Conservation (phyloP, 139 green algal species). For the Mesotaenium endlicherianum region DNA sequence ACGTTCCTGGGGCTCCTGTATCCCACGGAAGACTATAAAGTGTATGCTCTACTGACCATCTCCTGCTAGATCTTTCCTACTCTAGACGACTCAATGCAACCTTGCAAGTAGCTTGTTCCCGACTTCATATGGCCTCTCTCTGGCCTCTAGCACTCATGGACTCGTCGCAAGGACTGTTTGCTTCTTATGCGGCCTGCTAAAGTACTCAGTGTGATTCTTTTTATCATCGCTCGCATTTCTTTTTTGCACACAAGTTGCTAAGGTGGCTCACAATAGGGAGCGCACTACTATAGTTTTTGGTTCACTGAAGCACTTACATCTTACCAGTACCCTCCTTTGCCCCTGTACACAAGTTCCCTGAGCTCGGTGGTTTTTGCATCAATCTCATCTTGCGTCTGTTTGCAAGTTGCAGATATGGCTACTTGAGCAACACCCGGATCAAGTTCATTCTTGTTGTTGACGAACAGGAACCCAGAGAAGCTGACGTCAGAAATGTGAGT, state of each 20-base stretch:
- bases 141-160: too few relatives aligned
- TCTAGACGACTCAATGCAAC: background rate
- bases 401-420: conserved; percentile 55
- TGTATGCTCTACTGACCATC: conserved; percentile 51
- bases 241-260: background rate
- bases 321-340: background rate
- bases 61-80: background rate
- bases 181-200: too few relatives aligned
- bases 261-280: background rate
- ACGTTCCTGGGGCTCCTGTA: conserved; percentile 80
- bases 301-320: background rate
- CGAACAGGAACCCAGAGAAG: conserved; percentile 61
- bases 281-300: background rate
- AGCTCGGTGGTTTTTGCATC: background rate
- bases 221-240: too few relatives aligned
- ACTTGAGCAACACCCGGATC: conserved; percentile 73
- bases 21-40: conserved; percentile 75
- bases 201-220: too few relatives aligned
- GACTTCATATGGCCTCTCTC: too few relatives aligned
- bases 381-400: background rate
- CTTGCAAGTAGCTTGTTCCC: too few relatives aligned
- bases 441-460: conserved; percentile 78
- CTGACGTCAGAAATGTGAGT: conserved; percentile 54
- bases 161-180: too few relatives aligned
- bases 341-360: too few relatives aligned